Evolutionary conservation across 306 rosid genomes (phyloP).

Genomic region (Rosa chinensis): DNA sequence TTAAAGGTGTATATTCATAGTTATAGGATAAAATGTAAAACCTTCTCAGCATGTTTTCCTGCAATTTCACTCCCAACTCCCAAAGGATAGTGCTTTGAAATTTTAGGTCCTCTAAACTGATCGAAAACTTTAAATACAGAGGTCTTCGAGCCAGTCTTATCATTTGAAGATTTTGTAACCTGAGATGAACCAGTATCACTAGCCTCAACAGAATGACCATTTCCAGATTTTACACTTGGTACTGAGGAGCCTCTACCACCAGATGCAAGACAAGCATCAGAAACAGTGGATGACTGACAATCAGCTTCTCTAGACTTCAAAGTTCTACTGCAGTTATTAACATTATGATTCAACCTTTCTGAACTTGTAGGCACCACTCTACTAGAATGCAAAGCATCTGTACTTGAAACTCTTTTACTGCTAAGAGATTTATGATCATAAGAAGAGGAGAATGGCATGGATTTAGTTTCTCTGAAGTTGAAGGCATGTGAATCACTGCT

Average conservation of each 20-base stretch:
- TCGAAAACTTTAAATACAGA: constrained; percentile 79
- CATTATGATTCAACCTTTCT: constrained; percentile 40
- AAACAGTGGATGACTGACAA: constrained; percentile 14
- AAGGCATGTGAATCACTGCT: constrained; percentile 28
- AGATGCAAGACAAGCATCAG: constrained; percentile 42
- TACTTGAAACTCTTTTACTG: constrained; percentile 28
- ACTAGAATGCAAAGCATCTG: constrained; percentile 40
- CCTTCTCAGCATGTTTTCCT: constrained; percentile 72
- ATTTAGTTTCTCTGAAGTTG: constrained; percentile 42
- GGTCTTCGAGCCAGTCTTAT: constrained; percentile 64
- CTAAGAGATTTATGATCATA: constrained; percentile 26
- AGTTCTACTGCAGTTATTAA: constrained; percentile 26
- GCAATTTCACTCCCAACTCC: constrained; percentile 48
- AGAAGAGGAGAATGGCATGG: constrained; percentile 33
- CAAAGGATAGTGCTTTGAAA: constrained; percentile 42
- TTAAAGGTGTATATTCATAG: constrained; percentile 3
- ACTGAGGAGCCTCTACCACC: constrained; percentile 31
- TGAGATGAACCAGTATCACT: constrained; percentile 43
- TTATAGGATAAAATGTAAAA: constrained; percentile 28
- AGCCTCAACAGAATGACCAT: constrained; percentile 40
- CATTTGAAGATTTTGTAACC: constrained; percentile 45
- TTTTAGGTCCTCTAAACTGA: constrained; percentile 77
- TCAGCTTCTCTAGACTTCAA: constrained; percentile 40
- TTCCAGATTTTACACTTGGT: constrained; percentile 35
- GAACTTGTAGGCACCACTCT: constrained; percentile 35